These are phyloP conservation scores for Phylloporus rhodoxanthus DNA, from an alignment of 768 basidiomycete genomes.

Conservation along the genomic window DNA sequence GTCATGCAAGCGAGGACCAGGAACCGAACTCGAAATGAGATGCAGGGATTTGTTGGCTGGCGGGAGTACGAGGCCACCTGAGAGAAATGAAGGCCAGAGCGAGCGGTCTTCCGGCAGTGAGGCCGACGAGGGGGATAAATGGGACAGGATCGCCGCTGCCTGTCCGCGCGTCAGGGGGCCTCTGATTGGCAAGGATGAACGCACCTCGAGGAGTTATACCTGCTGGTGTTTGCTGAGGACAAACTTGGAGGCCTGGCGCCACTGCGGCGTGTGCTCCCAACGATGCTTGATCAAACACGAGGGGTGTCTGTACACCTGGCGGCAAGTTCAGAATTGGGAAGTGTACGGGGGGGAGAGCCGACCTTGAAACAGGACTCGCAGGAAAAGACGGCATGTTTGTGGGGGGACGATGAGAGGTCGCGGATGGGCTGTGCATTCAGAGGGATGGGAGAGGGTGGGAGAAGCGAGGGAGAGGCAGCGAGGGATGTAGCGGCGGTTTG, in stretches of 20 bases:
- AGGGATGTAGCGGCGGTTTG: no score
- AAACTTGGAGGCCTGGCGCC: constrained; percentile 89
- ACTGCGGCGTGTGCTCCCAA: constrained; percentile 98
- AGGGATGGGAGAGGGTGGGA: no score
- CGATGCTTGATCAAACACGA: constrained; percentile 95
- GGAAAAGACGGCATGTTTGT: no score
- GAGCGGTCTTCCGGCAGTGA: constrained; percentile 92
- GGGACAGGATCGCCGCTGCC: constrained; percentile 96
- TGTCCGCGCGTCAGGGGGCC: constrained; percentile 20
- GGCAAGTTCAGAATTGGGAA: no score
- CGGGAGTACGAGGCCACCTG: constrained; percentile 60
- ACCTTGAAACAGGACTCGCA: no score
- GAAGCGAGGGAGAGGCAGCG: no score
- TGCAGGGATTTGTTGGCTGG: constrained; percentile 27
- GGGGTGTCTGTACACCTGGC: constrained; percentile 67
- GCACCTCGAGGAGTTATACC: constrained; percentile 89
- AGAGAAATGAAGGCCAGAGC: constrained; percentile 83
- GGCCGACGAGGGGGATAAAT: constrained; percentile 61
- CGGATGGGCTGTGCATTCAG: no score
- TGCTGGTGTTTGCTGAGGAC: constrained; percentile 95
- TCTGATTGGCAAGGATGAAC: no score
- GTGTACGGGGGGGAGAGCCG: no score
- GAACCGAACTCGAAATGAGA: constrained; percentile 16
- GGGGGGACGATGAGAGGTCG: no score
- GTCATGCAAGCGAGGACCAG: constrained; percentile 55